Conservation (phyloP, 176 grass and related monocot species). For the Aegilops bicornis region DNA sequence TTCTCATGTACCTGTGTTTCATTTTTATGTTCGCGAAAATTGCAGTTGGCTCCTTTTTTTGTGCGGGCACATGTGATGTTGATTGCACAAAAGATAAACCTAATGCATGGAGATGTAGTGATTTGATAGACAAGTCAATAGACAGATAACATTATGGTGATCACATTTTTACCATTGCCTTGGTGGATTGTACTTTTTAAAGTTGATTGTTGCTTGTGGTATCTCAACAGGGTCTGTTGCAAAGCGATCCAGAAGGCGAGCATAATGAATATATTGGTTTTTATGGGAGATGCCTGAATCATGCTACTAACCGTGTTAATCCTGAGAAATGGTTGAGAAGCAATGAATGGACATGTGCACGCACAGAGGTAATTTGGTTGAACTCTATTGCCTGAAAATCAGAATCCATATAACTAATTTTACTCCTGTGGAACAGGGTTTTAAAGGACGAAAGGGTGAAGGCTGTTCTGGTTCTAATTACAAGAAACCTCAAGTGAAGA, state of each 20-base stretch:
- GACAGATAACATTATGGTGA: neutral
- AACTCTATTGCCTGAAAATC: conserved; percentile 18
- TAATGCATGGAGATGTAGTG: neutral
- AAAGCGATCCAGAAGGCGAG: conserved; percentile 91
- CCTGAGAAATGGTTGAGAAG: conserved; percentile 44
- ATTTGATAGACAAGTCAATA: neutral
- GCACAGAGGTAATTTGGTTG: conserved; percentile 61
- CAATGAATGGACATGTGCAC: conserved; percentile 65
- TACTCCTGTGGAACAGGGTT: conserved; percentile 49
- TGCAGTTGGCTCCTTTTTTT: neutral
- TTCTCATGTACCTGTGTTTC: neutral
- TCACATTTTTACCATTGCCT: conserved; percentile 12
- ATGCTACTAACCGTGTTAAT: conserved; percentile 49
- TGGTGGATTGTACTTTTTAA: neutral
- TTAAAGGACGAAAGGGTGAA: conserved; percentile 68
- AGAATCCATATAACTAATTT: conserved; percentile 1
- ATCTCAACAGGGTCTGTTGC: conserved; percentile 68
- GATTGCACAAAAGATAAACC: neutral
- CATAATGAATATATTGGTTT: conserved; percentile 78
- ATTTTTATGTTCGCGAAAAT: conserved; percentile 3
- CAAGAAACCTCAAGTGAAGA: conserved; percentile 30
- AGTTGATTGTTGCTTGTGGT: conserved; percentile 26
- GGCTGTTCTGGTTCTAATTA: conserved; percentile 29
- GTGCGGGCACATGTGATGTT: neutral
- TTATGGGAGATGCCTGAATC: conserved; percentile 81